phyloP scores from a whole-genome alignment of 306 rosid genomes.

The Malus orientalis region DNA sequence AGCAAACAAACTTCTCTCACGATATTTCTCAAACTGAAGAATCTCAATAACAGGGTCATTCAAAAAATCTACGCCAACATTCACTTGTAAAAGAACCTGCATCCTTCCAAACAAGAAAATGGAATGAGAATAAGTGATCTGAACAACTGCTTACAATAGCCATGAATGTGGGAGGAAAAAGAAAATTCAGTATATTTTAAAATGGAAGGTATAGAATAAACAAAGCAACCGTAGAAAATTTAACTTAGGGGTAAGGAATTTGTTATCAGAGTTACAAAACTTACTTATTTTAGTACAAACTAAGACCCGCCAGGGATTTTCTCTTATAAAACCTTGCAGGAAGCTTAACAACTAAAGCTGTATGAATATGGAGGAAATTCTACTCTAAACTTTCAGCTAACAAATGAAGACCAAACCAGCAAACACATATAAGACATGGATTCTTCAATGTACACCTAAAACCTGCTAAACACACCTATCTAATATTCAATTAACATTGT shows the following conservation, averaged over 20 bases:
- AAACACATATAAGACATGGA: neutral
- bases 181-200: neutral
- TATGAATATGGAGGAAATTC: neutral
- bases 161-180: constrained; percentile 15
- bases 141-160: constrained; percentile 13
- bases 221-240: neutral
- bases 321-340: neutral
- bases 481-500: no score
- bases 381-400: neutral
- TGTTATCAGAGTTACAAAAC: neutral
- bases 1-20: constrained; percentile 35
- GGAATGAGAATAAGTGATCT: constrained; percentile 43
- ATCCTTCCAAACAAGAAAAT: constrained; percentile 68
- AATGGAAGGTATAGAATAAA: neutral
- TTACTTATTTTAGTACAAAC: neutral
- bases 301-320: neutral
- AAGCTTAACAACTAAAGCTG: neutral
- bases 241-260: constrained; percentile 8
- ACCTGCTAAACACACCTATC: neutral
- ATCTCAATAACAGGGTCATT: constrained; percentile 81
- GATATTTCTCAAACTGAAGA: constrained; percentile 83
- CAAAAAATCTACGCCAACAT: constrained; percentile 61
- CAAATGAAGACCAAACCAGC: neutral
- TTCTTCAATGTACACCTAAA: neutral
- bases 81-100: constrained; percentile 92